Conservation (phyloP, 345 rosid species). For the Geranium brycei region DNA sequence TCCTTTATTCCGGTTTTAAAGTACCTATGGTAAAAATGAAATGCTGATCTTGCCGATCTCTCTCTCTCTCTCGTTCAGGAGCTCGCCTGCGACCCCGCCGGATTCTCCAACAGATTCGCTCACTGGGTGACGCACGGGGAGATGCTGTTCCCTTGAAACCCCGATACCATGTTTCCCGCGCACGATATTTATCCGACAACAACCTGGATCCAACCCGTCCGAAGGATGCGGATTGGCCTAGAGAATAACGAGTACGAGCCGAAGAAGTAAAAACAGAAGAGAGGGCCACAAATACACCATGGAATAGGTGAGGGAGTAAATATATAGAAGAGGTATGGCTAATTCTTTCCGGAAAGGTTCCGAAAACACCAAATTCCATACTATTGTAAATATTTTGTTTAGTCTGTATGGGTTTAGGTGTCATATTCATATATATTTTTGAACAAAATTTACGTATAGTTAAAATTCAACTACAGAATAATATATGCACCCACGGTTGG, state of each 20-base stretch:
- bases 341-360: conserved; percentile 10
- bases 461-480: too few relatives aligned
- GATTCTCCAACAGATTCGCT: conserved; percentile 28
- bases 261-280: neutral
- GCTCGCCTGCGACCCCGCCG: conserved; percentile 10
- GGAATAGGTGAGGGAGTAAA: conserved; percentile 6
- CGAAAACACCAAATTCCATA: too few relatives aligned
- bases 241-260: conserved; percentile 9
- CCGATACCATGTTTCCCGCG: conserved; percentile 2
- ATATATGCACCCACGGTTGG: too few relatives aligned
- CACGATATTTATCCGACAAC: conserved; percentile 1
- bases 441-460: too few relatives aligned
- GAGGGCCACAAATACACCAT: too few relatives aligned
- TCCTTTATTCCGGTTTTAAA: too few relatives aligned
- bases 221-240: conserved; percentile 29
- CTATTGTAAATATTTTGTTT: too few relatives aligned
- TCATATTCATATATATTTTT: too few relatives aligned
- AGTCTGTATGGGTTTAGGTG: too few relatives aligned
- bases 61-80: neutral
- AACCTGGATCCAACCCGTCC: conserved; percentile 24
- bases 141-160: conserved; percentile 18
- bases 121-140: conserved; percentile 62
- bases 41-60: too few relatives aligned
- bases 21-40: too few relatives aligned
- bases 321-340: conserved; percentile 2